phyloP scores from a whole-genome alignment of 768 basidiomycete genomes.

The Mycena maculata region DNA sequence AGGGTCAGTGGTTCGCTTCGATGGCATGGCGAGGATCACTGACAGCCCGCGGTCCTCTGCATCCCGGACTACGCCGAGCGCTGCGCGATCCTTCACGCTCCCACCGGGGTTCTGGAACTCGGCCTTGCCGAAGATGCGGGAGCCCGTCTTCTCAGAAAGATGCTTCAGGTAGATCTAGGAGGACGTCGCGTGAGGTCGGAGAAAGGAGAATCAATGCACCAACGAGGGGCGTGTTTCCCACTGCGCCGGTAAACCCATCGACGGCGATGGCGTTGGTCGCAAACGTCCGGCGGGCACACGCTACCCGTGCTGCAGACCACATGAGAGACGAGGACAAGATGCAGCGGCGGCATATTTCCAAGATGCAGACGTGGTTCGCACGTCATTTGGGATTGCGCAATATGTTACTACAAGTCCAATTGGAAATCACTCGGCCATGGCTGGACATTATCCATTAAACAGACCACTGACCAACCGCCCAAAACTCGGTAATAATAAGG shows the following conservation, averaged over 20 bases:
- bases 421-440: too few relatives aligned
- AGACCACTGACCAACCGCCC: too few relatives aligned
- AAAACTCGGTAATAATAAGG: conserved; percentile 23
- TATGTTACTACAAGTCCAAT: not conserved
- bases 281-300: conserved; percentile 46
- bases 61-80: conserved; percentile 85
- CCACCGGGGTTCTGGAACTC: conserved; percentile 99
- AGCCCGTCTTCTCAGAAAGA: conserved; percentile 86
- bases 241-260: conserved; percentile 85
- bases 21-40: conserved; percentile 43
- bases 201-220: conserved; percentile 38
- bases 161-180: conserved; percentile 83
- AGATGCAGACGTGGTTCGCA: too few relatives aligned
- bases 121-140: conserved; percentile 92
- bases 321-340: conserved; percentile 43
- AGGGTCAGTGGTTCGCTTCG: not conserved
- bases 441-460: too few relatives aligned
- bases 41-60: conserved; percentile 88
- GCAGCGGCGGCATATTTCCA: not conserved
- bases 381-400: conserved; percentile 22
- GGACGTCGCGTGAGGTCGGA: conserved; percentile 18
- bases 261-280: conserved; percentile 57
- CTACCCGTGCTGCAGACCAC: conserved; percentile 47
- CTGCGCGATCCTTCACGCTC: conserved; percentile 97
- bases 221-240: conserved; percentile 95